Evolutionary conservation across 2,329 filamentous ascomycete genomes (phyloP), one percentile per base, ranked within the genome.

Genomic region (Nemania sp.): DNA sequence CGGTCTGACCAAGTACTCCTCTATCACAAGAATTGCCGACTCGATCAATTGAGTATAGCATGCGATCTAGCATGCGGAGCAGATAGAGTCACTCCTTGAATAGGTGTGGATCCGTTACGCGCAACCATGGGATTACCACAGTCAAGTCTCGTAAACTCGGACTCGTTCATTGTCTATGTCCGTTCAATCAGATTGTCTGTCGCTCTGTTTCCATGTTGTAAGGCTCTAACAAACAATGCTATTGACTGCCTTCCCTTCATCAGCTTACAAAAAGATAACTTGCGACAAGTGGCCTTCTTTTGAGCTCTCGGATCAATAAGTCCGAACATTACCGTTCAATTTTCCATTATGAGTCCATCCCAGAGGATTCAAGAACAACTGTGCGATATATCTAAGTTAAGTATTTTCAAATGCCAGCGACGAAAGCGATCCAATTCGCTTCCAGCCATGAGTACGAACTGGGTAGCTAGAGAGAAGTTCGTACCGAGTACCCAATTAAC

Each of bases 1-100:
- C 24, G 53, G 63, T 5, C 52, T 77, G 27, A 59, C 52, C 8
- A 70, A 47, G 35, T 43, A 72, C 1, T 55, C 54, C 27, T 72
- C 67, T 22, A 67, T 68, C 29, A 69, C 66, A 62, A 73, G 54
- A 65, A 26, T 22, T 11, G 41, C 27, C 8, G 13, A 22, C 15
- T 41, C 35, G 11, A 3, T 15, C 35, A 41, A 41, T 8, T 41
- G 11, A 41, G 35, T 11, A 15, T 15, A 10, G 35, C 5, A 11
- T 15, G 8, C 13, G 35, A 8, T 15, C 35, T n/a, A 41, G 35
- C 7, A 41, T 41, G 3, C 35, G 3, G 35, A 13, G 35, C 5
- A 5, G 35, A 41, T 13, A 41, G 3, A 41, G 11, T 13, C 13
- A 41, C 15, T 15, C 35, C 35, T 13, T 41, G 5, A 41, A 41